Conservation (phyloP, 2,329 filamentous ascomycete genomes). For the Aureobasidium sp. region DNA sequence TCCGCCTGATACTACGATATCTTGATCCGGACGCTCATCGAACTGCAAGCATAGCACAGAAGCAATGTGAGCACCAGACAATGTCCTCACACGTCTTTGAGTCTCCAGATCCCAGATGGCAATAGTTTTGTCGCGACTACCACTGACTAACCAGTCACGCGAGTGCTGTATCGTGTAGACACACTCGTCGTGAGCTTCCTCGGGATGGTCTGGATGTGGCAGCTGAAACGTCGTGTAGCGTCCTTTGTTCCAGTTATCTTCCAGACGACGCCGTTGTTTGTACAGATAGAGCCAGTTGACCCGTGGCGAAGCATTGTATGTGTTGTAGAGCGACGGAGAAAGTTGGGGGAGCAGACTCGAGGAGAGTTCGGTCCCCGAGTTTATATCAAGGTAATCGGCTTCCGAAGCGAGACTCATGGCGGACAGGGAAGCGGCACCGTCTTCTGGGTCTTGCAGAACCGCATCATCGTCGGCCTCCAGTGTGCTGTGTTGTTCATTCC, state of each 20-base stretch:
- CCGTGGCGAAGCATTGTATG: neutral
- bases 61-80: constrained; percentile 64
- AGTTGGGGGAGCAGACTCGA: neutral
- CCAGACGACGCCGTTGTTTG: constrained; percentile 73
- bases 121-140: constrained; percentile 80
- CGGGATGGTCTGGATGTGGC: constrained; percentile 70
- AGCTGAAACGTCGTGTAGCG: constrained; percentile 82
- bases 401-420: constrained; percentile 2
- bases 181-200: constrained; percentile 84
- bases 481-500: constrained; percentile 43
- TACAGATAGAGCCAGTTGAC: constrained; percentile 93
- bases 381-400: neutral
- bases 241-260: constrained; percentile 85
- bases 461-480: constrained; percentile 38
- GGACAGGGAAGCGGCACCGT: neutral
- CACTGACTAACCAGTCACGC: constrained; percentile 79
- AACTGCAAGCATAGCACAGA: constrained; percentile 95
- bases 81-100: constrained; percentile 44
- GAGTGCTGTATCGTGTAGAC: constrained; percentile 93
- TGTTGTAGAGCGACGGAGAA: neutral
- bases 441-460: constrained; percentile 10
- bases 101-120: constrained; percentile 87
- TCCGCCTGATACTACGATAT: constrained; percentile 22
- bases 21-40: constrained; percentile 64
- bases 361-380: neutral